Percentiles rank a stretch among this genome's conserved stretches.
These are phyloP conservation scores for Houttuynia cordata DNA, from an alignment of 164 flowering plant species.

Conservation along the genomic window DNA sequence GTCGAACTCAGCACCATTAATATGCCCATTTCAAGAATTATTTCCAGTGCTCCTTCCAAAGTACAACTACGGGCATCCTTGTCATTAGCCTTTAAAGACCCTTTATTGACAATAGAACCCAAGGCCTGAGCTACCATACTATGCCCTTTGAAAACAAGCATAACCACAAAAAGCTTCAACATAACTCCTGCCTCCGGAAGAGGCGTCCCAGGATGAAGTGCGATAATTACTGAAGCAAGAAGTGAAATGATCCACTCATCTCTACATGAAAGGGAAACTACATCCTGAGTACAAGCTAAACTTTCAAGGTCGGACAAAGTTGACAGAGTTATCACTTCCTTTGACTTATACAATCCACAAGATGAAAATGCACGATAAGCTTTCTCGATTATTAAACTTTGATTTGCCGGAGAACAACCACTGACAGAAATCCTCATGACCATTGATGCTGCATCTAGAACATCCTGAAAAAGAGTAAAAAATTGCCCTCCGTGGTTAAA, in stretches of 20 bases:
- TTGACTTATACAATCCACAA: conserved; percentile 16
- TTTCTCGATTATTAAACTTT: conserved; percentile 46
- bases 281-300: conserved; percentile 9
- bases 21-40: conserved; percentile 26
- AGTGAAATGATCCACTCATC: conserved; percentile 60
- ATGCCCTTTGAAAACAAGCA: conserved; percentile 37
- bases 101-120: conserved; percentile 80
- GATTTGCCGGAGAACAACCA: conserved; percentile 44
- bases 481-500: background rate
- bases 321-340: conserved; percentile 12
- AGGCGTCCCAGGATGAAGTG: conserved; percentile 52
- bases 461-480: conserved; percentile 26
- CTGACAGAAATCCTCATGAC: conserved; percentile 58
- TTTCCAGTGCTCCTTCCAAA: conserved; percentile 55
- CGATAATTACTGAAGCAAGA: conserved; percentile 68
- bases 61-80: conserved; percentile 20
- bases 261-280: conserved; percentile 20
- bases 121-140: conserved; percentile 80
- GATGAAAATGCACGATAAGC: conserved; percentile 40
- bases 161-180: conserved; percentile 27
- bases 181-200: conserved; percentile 36
- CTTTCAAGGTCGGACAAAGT: conserved; percentile 15
- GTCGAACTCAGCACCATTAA: conserved; percentile 12
- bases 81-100: conserved; percentile 22
- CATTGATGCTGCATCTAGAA: conserved; percentile 51